These are phyloP conservation scores for Aspergillus mulundensis DNA, from an alignment of 495 filamentous ascomycete species.

Conservation along the genomic window DNA sequence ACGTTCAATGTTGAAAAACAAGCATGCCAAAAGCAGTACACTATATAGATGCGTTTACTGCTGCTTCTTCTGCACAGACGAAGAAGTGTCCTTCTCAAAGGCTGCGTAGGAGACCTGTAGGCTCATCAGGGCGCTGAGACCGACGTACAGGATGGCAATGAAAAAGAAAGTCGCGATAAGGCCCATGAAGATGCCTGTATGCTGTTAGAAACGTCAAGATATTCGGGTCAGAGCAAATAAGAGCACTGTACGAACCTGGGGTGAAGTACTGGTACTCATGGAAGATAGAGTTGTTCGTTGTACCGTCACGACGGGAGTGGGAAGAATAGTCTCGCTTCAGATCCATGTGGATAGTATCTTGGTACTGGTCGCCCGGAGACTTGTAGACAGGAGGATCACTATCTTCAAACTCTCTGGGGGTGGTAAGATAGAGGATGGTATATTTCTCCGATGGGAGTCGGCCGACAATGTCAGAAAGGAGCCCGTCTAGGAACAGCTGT, in stretches of 20 bases:
- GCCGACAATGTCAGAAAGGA: constrained; percentile 54
- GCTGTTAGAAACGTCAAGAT: constrained; percentile 11
- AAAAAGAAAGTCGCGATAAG: constrained; percentile 65
- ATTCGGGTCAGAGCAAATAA: not conserved
- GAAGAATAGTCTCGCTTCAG: constrained; percentile 54
- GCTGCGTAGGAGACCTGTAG: constrained; percentile 87
- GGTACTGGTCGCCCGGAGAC: constrained; percentile 46
- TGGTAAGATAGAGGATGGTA: constrained; percentile 60
- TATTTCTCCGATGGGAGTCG: constrained; percentile 54
- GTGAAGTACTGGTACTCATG: constrained; percentile 89
- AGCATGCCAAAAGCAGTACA: not conserved
- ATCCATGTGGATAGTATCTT: constrained; percentile 50
- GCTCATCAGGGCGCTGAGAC: constrained; percentile 68
- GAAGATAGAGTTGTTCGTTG: constrained; percentile 61
- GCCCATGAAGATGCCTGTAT: constrained; percentile 76
- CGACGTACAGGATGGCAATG: constrained; percentile 71
- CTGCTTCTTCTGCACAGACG: constrained; percentile 80
- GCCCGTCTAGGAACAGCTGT: constrained; percentile 46
- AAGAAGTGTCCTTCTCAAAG: constrained; percentile 94
- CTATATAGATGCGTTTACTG: constrained; percentile 33
- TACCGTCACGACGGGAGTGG: constrained; percentile 23
- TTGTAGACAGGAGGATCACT: constrained; percentile 45
- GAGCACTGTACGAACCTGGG: constrained; percentile 47
- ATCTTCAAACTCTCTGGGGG: constrained; percentile 39
- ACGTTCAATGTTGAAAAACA: not conserved